Evolutionary conservation across 2,329 filamentous ascomycete genomes (phyloP).

Genomic region (Ramularia endophylla): DNA sequence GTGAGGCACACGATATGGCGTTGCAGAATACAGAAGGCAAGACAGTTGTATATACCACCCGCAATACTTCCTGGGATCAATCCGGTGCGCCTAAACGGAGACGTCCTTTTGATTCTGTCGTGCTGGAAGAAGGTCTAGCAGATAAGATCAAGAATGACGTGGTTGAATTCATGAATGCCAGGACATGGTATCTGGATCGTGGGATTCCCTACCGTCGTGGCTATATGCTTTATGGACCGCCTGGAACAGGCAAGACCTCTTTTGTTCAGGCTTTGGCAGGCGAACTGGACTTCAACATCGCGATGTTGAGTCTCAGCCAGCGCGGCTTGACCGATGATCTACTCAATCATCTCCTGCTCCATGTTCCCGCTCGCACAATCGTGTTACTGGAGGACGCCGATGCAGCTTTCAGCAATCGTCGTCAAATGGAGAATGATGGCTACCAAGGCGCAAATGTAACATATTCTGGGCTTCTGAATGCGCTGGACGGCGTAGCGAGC

Average conservation of each 20-base stretch:
- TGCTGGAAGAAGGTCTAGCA: conserved; percentile 77
- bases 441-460: conserved; percentile 86
- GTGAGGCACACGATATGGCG: conserved; percentile 76
- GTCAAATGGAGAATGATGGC: conserved; percentile 70
- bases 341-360: conserved; percentile 77
- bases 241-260: conserved; percentile 87
- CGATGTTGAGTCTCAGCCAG: conserved; percentile 86
- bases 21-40: conserved; percentile 80
- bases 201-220: conserved; percentile 88
- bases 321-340: conserved; percentile 85
- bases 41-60: conserved; percentile 82
- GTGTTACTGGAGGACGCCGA: conserved; percentile 86
- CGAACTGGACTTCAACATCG: conserved; percentile 87
- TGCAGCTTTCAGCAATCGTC: conserved; percentile 79
- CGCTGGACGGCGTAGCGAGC: conserved; percentile 79
- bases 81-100: conserved; percentile 83
- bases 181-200: conserved; percentile 88
- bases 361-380: conserved; percentile 75
- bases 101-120: conserved; percentile 78
- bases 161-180: conserved; percentile 69
- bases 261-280: conserved; percentile 95
- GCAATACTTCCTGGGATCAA: conserved; percentile 76
- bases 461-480: conserved; percentile 76
- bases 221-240: conserved; percentile 83
- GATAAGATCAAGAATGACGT: conserved; percentile 76